These are phyloP conservation scores for Quercus mongolica DNA, from an alignment of 306 rosid genomes.

Conservation along the genomic window DNA sequence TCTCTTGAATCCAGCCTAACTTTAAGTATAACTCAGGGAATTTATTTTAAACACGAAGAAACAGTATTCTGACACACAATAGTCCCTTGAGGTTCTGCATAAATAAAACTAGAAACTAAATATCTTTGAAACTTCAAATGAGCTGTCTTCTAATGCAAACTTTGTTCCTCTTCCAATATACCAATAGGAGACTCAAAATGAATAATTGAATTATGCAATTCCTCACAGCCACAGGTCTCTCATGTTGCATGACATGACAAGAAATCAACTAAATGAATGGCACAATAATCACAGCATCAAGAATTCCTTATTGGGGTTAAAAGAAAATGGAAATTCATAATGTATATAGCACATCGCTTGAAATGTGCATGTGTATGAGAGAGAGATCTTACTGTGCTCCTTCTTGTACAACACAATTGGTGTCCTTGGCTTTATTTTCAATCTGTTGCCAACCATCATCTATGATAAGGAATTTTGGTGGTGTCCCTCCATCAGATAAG, in stretches of 20 bases:
- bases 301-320: neutral
- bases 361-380: neutral
- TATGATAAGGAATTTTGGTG: constrained; percentile 81
- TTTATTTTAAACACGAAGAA: neutral
- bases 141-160: neutral
- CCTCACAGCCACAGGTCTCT: neutral
- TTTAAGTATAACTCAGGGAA: neutral
- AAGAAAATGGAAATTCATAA: neutral
- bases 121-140: neutral
- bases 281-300: neutral
- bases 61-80: neutral
- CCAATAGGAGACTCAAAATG: too few relatives aligned
- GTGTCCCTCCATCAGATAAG: constrained; percentile 79
- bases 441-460: constrained; percentile 99
- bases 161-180: too few relatives aligned
- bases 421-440: constrained; percentile 63
- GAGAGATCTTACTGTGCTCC: constrained; percentile 86
- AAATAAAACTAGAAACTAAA: neutral
- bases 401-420: constrained; percentile 63
- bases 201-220: neutral
- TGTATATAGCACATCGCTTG: neutral
- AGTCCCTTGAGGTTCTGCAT: neutral
- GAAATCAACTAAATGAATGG: neutral
- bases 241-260: neutral
- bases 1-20: neutral